phyloP scores from a whole-genome alignment of 2,329 filamentous ascomycete genomes.

The Fusarium sacchari region DNA sequence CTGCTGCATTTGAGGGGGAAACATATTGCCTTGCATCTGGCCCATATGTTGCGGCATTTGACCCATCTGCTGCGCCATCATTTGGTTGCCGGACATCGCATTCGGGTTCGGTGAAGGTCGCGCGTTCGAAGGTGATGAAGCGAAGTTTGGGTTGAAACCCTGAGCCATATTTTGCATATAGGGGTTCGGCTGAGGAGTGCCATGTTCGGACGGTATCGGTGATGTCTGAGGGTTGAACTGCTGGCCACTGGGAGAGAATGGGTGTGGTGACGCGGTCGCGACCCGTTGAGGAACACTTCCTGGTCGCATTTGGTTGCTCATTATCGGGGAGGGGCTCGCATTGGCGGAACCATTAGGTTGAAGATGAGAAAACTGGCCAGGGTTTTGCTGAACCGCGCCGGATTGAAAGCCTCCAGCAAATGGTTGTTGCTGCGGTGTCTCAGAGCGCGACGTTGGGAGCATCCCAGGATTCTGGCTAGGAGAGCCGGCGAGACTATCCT shows the following conservation, averaged over 20 bases:
- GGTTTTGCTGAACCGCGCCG: slow-evolving; percentile 70
- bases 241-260: slow-evolving; percentile 81
- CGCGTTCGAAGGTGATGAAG: slow-evolving; percentile 65
- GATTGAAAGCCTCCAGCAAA: slow-evolving; percentile 77
- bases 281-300: slow-evolving; percentile 81
- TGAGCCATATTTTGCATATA: slow-evolving; percentile 72
- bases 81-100: slow-evolving; percentile 61
- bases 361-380: slow-evolving; percentile 81
- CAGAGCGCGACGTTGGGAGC: slow-evolving; percentile 85
- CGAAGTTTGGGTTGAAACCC: slow-evolving; percentile 68
- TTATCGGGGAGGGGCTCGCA: slow-evolving; percentile 91
- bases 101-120: slow-evolving; percentile 66
- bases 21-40: slow-evolving; percentile 58
- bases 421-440: slow-evolving; percentile 84
- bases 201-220: slow-evolving; percentile 79
- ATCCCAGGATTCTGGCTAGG: slow-evolving; percentile 80
- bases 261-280: slow-evolving; percentile 91
- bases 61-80: slow-evolving; percentile 64
- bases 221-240: slow-evolving; percentile 79
- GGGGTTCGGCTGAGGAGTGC: slow-evolving; percentile 78
- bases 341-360: slow-evolving; percentile 83
- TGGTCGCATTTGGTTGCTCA: slow-evolving; percentile 80
- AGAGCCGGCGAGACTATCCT: slow-evolving; percentile 86
- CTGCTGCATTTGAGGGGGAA: slow-evolving; percentile 56
- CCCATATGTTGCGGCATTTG: slow-evolving; percentile 59